A percentile compares a stretch with the other conserved stretches of the same genome.
Evolutionary conservation across 2,329 filamentous ascomycete genomes (phyloP).

Genomic region (Aspergillus sp.): DNA sequence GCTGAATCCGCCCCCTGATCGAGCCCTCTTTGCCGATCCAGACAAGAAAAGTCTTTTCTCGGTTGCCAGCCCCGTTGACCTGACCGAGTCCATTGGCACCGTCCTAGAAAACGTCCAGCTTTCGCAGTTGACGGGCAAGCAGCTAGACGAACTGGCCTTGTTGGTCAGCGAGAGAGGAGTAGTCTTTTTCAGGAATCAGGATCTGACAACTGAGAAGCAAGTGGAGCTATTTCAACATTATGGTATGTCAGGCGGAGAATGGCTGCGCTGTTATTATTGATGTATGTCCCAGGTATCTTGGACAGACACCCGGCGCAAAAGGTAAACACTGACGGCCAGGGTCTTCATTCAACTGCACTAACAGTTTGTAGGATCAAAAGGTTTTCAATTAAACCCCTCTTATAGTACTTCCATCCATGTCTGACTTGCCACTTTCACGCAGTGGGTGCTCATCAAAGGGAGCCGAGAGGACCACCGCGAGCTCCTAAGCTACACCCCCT

Average conservation of each 20-base stretch:
- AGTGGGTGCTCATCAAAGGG: constrained; percentile 47
- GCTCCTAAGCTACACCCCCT: constrained; percentile 49
- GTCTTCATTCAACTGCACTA: not conserved
- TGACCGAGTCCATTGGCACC: constrained; percentile 42
- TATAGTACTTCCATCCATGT: not conserved
- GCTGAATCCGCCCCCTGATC: constrained; percentile 27
- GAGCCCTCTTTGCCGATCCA: constrained; percentile 38
- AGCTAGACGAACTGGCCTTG: constrained; percentile 53
- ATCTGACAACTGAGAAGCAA: constrained; percentile 34
- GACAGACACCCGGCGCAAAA: constrained; percentile 1
- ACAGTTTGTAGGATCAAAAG: not conserved
- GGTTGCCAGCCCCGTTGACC: constrained; percentile 28
- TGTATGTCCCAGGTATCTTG: not conserved
- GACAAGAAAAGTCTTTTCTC: constrained; percentile 41
- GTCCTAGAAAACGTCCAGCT: constrained; percentile 44
- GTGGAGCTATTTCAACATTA: constrained; percentile 51
- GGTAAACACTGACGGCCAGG: not conserved
- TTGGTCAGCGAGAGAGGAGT: constrained; percentile 50
- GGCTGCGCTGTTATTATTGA: too few species aligned
- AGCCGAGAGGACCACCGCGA: constrained; percentile 49
- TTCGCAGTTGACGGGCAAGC: constrained; percentile 44
- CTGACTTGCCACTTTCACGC: too few species aligned
- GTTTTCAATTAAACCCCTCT: not conserved
- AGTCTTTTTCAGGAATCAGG: constrained; percentile 48
- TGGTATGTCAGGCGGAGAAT: constrained; percentile 24